These are phyloP conservation scores for Abrus pulchellus DNA, from an alignment of 306 rosid species.

Conservation along the genomic window DNA sequence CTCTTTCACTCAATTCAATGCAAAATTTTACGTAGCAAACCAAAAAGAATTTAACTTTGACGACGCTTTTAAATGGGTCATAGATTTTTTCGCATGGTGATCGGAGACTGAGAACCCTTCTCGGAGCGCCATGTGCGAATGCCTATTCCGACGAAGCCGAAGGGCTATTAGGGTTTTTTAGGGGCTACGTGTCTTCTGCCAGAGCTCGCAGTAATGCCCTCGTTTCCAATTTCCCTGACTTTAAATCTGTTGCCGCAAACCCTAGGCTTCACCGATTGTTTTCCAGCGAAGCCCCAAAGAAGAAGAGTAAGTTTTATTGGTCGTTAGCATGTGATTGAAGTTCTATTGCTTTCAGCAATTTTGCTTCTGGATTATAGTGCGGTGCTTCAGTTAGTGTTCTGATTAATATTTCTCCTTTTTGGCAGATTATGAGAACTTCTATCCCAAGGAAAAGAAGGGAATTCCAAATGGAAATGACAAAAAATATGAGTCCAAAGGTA, in stretches of 20 bases:
- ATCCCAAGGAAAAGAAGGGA: slow-evolving; percentile 92
- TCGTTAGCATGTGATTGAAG: slow-evolving; percentile 6
- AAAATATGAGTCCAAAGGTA: slow-evolving; percentile 88
- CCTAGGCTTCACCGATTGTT: slow-evolving; percentile 70
- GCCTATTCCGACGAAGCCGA: slow-evolving; percentile 57
- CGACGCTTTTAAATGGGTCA: slow-evolving; percentile 30
- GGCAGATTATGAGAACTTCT: slow-evolving; percentile 89
- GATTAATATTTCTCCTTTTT: slow-evolving; percentile 21
- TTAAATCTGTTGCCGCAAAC: slow-evolving; percentile 62
- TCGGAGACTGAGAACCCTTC: slow-evolving; percentile 55
- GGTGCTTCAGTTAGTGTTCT: slow-evolving; percentile 19
- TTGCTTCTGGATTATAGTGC: slow-evolving; percentile 10
- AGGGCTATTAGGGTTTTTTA: slow-evolving; percentile 68
- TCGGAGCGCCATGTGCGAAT: slow-evolving; percentile 50
- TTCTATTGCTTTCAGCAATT: not conserved
- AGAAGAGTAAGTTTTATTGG: slow-evolving; percentile 77
- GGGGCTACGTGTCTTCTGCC: slow-evolving; percentile 63
- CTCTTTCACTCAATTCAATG: not conserved
- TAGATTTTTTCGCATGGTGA: slow-evolving; percentile 67
- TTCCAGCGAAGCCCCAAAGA: slow-evolving; percentile 88
- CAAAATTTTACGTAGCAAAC: not conserved
- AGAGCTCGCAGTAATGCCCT: slow-evolving; percentile 52
- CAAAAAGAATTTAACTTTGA: not conserved
- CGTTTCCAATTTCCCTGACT: slow-evolving; percentile 58
- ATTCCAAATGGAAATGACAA: slow-evolving; percentile 74